Percentiles rank a stretch among this genome's conserved stretches.
phyloP scores from a whole-genome alignment of 2,329 filamentous ascomycete species.

The Venturia effusa region DNA sequence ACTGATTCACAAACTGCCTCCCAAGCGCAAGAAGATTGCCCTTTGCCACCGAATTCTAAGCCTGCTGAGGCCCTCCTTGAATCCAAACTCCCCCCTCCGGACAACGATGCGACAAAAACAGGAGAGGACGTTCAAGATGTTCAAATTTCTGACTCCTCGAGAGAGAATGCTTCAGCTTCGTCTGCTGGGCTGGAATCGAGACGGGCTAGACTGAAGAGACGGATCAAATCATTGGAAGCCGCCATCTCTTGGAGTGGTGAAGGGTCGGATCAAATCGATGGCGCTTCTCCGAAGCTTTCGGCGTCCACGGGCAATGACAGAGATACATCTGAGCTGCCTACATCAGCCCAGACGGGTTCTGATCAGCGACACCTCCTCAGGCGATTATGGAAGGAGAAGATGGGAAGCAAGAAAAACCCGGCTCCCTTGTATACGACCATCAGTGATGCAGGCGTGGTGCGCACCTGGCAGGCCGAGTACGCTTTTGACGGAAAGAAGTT shows the following conservation, averaged over 20 bases:
- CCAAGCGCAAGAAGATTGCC: neutral
- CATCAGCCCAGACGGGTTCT: neutral
- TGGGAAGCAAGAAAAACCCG: neutral
- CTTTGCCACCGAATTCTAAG: neutral
- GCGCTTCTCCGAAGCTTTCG: neutral
- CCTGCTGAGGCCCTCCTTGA: neutral
- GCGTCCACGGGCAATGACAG: neutral
- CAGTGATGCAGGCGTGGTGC: neutral
- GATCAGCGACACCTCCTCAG: neutral
- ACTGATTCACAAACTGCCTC: neutral
- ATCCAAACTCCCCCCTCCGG: neutral
- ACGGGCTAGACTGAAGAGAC: too few species aligned
- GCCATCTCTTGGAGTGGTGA: too few species aligned
- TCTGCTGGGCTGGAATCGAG: too few species aligned
- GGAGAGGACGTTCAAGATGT: neutral
- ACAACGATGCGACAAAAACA: neutral
- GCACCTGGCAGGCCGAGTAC: neutral
- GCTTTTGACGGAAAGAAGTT: neutral
- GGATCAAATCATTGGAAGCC: too few species aligned
- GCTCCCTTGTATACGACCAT: neutral
- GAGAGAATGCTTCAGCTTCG: too few species aligned
- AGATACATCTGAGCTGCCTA: neutral
- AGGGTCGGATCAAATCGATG: neutral
- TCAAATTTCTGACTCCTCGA: neutral
- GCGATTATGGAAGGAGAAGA: neutral